Base-by-base conservation (phyloP, 2,329 filamentous ascomycete genomes). In the Bipolaris zeicola region DNA sequence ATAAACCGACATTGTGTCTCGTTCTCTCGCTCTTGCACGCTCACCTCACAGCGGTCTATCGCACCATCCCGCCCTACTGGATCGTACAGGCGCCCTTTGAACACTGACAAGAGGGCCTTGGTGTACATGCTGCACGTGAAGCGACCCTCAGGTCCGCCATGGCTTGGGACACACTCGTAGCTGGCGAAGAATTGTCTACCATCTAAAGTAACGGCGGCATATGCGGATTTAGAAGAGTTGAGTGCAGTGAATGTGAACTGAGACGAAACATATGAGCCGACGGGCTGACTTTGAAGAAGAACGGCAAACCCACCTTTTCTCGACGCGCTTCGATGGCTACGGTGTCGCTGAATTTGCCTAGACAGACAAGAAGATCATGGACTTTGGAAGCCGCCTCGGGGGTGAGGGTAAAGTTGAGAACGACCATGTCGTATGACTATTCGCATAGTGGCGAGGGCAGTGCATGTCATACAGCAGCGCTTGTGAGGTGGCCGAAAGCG, bases 181-280 rank as follows among this genome's bases (percentile, higher is more conserved):
- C 83, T 84, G 6, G 87, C 84, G 76, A 92, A 92, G 78, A 93
- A 93, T 37, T 85, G 83, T 62, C 80, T 84, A 38, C 85, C 83
- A 41, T 88, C 81, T 50, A 93, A 86, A 6, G 84, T 83, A 67
- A 92, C 88, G 56, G 88, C 89, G 24, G 88, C 87, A 73, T 93
- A 93, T 16, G 89, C 89, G 3, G 90, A 91, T 70, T 91, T 91
- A 53, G 90, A 91, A n/a, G 85, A 84, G 72, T 94, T 94, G 61
- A 94, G 79, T 13, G 90, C 87, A 13, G 89, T 91, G 52, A 94
- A 80, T 4, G 88, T 82, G 62, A 94, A 83, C 90, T 74, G 56
- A 51, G 37, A 51, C 11, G 18, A 38, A 41, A 51, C 50, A 41
- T 52, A 69, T 67, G 54, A 68, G 61, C 66, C 55, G 47, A 46